Evolutionary conservation across 2,329 filamentous ascomycete species (phyloP), one percentile per base, ranked within the genome.

Genomic region (Ophiocordyceps camponoti-leonardi): DNA sequence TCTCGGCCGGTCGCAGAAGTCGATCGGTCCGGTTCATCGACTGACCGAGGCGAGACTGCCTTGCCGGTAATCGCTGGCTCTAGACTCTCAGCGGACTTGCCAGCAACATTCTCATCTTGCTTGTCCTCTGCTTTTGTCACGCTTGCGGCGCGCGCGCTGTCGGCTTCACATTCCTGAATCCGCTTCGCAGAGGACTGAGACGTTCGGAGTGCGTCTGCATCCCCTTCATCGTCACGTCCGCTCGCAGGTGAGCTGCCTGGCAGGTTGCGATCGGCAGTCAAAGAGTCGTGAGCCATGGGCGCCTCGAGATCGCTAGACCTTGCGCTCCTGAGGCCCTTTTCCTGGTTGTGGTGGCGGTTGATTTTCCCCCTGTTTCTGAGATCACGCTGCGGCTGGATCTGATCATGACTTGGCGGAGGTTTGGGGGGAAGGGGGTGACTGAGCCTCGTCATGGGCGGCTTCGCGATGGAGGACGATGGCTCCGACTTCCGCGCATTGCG

Each of bases 341-440:
- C 48, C 35, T 50, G 54, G 33, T 57, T 54, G 19, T 53, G 52
- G 13, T 62, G 55, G 10, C 58, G 56, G 22, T 65, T 61, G 43
- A 56, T 52, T 40, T 54, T 58, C 19, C 57, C 56, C 42, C 55
- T 61, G 39, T 56, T 55, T 16, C 55, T 53, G 43, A 57, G 51
- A 20, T 60, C 59, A 12, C 55, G 56, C 39, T 53, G 49, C 19
- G 54, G 46, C 12, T 59, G 55, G 13, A 53, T 47, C 42, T 57
- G 55, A 35, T 57, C 53, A 30, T 53, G 53, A 26, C 51, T 56
- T 44, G 54, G 54, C 18, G 51, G 60, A 3, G 59, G 60, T 42
- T 58, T 62, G 6, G 59, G 58, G 6, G 59, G 59, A 8, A 62
- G 54, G 7, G 58, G 53, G 26, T 55, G 51, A 19, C 48, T 50